Percentiles rank a stretch among this genome's conserved stretches.
Conservation (phyloP, 2,329 filamentous ascomycete species). For the Nemania abortiva region DNA sequence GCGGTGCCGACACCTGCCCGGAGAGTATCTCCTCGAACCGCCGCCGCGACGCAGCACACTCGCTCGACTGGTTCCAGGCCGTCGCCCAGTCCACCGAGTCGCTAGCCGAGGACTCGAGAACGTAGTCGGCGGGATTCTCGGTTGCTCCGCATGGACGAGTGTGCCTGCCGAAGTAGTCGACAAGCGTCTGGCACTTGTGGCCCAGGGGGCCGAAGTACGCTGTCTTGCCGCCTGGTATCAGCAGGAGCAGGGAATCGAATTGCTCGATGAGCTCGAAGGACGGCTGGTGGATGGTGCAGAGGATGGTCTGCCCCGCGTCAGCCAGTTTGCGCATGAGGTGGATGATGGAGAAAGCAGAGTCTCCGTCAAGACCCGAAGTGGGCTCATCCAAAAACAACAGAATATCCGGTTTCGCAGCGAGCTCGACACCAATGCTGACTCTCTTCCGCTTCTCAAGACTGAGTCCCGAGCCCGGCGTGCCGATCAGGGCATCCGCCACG, state of each 20-base stretch:
- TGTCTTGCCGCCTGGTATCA: constrained; percentile 65
- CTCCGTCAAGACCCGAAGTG: constrained; percentile 78
- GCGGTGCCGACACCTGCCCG: constrained; percentile 71
- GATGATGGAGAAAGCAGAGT: constrained; percentile 79
- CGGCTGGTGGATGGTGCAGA: constrained; percentile 61
- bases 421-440: constrained; percentile 79
- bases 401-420: constrained; percentile 77
- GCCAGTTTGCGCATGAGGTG: constrained; percentile 74
- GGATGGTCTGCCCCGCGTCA: constrained; percentile 56
- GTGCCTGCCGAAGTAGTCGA: constrained; percentile 69
- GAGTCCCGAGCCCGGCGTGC: constrained; percentile 39
- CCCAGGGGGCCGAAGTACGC: constrained; percentile 71
- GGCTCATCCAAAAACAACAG: constrained; percentile 75
- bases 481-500: constrained; percentile 19
- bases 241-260: constrained; percentile 66
- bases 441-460: constrained; percentile 62
- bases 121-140: constrained; percentile 75
- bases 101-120: constrained; percentile 58
- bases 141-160: constrained; percentile 62
- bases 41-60: not conserved
- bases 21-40: constrained; percentile 56
- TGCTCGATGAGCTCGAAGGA: constrained; percentile 56
- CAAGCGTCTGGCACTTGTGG: constrained; percentile 60
- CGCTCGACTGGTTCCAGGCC: constrained; percentile 27
- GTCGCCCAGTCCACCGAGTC: constrained; percentile 49